Percentiles rank a stretch among this genome's conserved stretches.
Conservation (phyloP, 2,329 filamentous ascomycete species). For the Plectosphaerella plurivora region DNA sequence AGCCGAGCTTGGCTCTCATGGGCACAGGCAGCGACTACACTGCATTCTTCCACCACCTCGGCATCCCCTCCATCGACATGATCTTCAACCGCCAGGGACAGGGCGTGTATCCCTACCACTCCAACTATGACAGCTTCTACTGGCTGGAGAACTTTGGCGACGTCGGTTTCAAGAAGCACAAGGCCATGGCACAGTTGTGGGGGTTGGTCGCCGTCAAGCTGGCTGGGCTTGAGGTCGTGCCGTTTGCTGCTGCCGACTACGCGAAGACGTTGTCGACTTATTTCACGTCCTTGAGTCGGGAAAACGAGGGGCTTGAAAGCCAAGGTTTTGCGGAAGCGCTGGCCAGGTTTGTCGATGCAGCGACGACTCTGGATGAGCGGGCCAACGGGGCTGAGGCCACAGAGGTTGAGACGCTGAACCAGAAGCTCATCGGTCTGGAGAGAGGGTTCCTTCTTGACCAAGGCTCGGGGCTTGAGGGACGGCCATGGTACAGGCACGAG, state of each 20-base stretch:
- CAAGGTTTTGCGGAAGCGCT: neutral
- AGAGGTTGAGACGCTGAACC: neutral
- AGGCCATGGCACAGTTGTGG: slow-evolving; percentile 43
- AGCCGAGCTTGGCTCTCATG: slow-evolving; percentile 36
- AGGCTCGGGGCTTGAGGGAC: neutral
- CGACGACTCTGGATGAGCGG: neutral
- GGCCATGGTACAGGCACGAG: neutral
- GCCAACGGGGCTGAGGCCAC: neutral
- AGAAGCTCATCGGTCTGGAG: neutral
- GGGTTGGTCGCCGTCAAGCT: slow-evolving; percentile 11
- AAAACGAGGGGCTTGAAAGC: neutral
- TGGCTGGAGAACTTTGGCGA: slow-evolving; percentile 72
- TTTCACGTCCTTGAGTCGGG: neutral
- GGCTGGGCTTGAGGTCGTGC: neutral
- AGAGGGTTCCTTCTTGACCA: neutral
- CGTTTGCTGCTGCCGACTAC: neutral
- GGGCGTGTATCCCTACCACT: slow-evolving; percentile 62
- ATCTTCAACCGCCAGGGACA: slow-evolving; percentile 33
- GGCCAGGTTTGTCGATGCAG: neutral
- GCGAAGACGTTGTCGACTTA: neutral
- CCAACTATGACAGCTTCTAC: slow-evolving; percentile 69
- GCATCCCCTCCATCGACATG: slow-evolving; percentile 49
- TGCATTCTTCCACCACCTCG: slow-evolving; percentile 55
- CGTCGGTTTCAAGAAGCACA: slow-evolving; percentile 45
- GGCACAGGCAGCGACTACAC: slow-evolving; percentile 59